phyloP scores from a whole-genome alignment of 805 yeast genomes.

The Hanseniaspora nectarophila region DNA sequence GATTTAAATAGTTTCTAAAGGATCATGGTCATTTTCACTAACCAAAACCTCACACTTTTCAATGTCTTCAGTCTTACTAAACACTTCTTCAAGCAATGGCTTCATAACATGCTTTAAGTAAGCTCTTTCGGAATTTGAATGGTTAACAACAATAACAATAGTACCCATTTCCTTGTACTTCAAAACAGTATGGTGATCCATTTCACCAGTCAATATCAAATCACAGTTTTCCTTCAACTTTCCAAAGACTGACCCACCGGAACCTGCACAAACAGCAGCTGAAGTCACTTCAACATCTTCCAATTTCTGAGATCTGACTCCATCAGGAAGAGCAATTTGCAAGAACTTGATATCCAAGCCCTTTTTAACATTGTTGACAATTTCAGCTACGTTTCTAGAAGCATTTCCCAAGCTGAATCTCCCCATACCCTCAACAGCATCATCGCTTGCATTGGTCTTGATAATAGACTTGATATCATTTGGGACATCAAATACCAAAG shows the following conservation, averaged over 20 bases:
- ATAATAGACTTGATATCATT: conserved; percentile 30
- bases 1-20: conserved; percentile 13
- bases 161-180: conserved; percentile 58
- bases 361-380: conserved; percentile 43
- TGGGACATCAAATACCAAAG: conserved; percentile 37
- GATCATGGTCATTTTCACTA: conserved; percentile 21
- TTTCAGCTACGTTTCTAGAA: conserved; percentile 31
- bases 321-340: conserved; percentile 43
- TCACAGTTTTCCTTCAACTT: conserved; percentile 55
- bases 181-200: conserved; percentile 86
- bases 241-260: conserved; percentile 69
- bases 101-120: conserved; percentile 44
- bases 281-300: conserved; percentile 32
- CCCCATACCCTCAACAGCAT: conserved; percentile 57
- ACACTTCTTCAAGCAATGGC: conserved; percentile 24
- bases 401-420: conserved; percentile 43
- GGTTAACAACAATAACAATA: conserved; percentile 69
- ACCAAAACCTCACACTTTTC: conserved; percentile 16
- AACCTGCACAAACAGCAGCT: conserved; percentile 89
- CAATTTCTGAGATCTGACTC: conserved; percentile 17
- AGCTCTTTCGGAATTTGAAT: conserved; percentile 86
- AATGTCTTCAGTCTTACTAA: neutral
- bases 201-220: conserved; percentile 77
- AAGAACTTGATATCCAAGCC: conserved; percentile 42
- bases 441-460: conserved; percentile 7